Base-by-base conservation (phyloP, 2,329 filamentous ascomycete genomes). In the Paramyrothecium roridum region DNA sequence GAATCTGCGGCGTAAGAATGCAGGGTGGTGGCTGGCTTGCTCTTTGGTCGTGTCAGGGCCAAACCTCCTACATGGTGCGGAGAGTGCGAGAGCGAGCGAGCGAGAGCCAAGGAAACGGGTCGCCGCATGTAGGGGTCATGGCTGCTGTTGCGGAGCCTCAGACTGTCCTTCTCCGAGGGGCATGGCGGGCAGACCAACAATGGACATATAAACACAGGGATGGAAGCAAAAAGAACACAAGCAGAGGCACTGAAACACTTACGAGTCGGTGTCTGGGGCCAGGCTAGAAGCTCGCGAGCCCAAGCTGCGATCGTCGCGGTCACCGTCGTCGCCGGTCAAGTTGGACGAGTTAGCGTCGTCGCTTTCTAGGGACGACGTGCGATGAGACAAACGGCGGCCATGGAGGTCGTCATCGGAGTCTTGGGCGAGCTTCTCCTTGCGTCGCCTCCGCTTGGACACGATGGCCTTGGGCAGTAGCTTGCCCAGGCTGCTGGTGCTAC, bases 391-490 rank as follows among this genome's bases (percentile, higher is more conserved):
- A 61, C 63, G 73, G 67, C 52, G 63, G 43, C 63, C 61, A 57
- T 63, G 66, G 58, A 71, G 62, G 59, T 71, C 65, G 60, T 65
- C 52, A 57, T 67, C 57, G 13, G 49, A 51, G n/a, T 51, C 49
- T 12, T 33, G 49, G 30, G n/a, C 13, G 16, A 19, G 13, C 30
- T 51, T 37, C 49, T 51, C 17, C 49, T 51, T 51, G 30, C 49
- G 49, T 6, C 49, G 74, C 50, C 78, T 75, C 49, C 79, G 77
- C 63, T 78, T 81, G 50, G 74, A 73, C 26, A 72, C 70, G 53
- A 85, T 75, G 40, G 76, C 73, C 64, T 80, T 82, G 52, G 81
- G 76, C 37, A 86, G 68, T 30, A 85, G 73, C 69, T 82, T 84
- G 55, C 73, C 75, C 47, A 83, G 68, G 13, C 73, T 26, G 40